Base-by-base conservation (phyloP, 2,329 filamentous ascomycete species). In the Aspergillus eucalypticola region DNA sequence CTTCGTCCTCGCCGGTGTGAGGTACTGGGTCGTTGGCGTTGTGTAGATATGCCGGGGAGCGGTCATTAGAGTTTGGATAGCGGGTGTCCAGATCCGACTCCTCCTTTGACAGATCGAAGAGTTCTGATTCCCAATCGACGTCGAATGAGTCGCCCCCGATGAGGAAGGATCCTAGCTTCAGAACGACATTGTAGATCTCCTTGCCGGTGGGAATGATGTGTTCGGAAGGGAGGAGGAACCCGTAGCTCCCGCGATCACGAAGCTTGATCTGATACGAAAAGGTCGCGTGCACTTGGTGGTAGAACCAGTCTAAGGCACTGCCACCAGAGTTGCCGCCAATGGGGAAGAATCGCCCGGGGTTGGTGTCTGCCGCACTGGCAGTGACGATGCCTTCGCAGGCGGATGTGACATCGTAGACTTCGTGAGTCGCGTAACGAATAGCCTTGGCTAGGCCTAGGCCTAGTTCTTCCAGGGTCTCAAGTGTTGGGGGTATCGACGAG, bases 201-300 rank as follows among this genome's bases (percentile, higher is more conserved):
- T 94, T 88, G 8, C 95, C 94, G 0, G 91, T 95, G 0, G 94
- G 92, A 2, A 96, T 81, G 60, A 98, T 98, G 61, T 96, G 85
- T 59, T 95, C 89, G 59, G 86, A 88, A 0, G 95, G 95, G 3
- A 98, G 80, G 51, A 99, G 79, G 73, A 98, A 99, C 0, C 95
- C 95, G 73, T 98, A 98, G 73, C 88, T 95, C 8, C 95, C 95
- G 0, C 90, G 95, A 74, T 99, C 95, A 52, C 95, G 84, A 27
- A 99, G 81, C 79, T 98, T 98, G 77, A 89, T 89, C 81, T 98
- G 95, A 74, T 96, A 98, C 60, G 92, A 90, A 74, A 91, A 96
- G 64, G 86, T 88, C 17, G 94, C 90, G 50, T 84, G 81, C 62
- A 98, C 78, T 69, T 96, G 90, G 68, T 96, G 91, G 73, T 96